Evolutionary conservation across 2,329 filamentous ascomycete genomes (phyloP).

Genomic region (Stemphylium beticola): DNA sequence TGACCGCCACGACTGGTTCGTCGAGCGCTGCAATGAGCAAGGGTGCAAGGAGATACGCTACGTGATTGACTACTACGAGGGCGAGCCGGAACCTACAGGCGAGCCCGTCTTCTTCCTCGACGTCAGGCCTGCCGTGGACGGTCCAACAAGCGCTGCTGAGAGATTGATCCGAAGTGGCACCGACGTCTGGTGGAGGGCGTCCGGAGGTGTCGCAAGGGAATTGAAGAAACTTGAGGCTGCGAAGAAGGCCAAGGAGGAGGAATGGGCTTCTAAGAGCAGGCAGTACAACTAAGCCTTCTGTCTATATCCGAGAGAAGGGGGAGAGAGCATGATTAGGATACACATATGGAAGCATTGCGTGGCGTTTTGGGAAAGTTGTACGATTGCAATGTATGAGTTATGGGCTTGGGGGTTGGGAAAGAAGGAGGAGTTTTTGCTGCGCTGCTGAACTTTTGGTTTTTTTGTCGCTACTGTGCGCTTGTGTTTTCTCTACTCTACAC

Average conservation of each 20-base stretch:
- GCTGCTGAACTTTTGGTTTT: too few relatives aligned
- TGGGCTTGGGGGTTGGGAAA: too few relatives aligned
- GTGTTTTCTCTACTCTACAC: too few relatives aligned
- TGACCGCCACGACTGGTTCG: conserved; percentile 97
- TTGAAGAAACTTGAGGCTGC: conserved; percentile 43
- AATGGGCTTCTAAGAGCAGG: conserved; percentile 25
- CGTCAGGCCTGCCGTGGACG: conserved; percentile 85
- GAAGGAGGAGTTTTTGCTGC: too few relatives aligned
- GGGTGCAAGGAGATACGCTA: conserved; percentile 81
- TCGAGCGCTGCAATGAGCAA: conserved; percentile 73
- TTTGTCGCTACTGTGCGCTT: too few relatives aligned
- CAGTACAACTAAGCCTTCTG: conserved; percentile 31
- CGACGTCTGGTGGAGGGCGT: conserved; percentile 92
- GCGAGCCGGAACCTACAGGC: conserved; percentile 78
- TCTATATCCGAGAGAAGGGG: too few relatives aligned
- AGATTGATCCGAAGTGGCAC: conserved; percentile 86
- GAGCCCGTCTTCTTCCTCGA: conserved; percentile 97
- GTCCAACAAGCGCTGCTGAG: conserved; percentile 80
- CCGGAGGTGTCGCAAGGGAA: conserved; percentile 70
- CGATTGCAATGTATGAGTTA: too few relatives aligned
- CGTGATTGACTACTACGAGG: conserved; percentile 96
- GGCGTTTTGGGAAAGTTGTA: not conserved
- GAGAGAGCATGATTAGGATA: too few relatives aligned
- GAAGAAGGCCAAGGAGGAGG: conserved; percentile 39
- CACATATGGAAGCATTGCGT: too few relatives aligned